A percentile compares a stretch with the other conserved stretches of the same genome.
Conservation (phyloP, 2,329 filamentous ascomycete genomes). For the Xylariaceae sp. region DNA sequence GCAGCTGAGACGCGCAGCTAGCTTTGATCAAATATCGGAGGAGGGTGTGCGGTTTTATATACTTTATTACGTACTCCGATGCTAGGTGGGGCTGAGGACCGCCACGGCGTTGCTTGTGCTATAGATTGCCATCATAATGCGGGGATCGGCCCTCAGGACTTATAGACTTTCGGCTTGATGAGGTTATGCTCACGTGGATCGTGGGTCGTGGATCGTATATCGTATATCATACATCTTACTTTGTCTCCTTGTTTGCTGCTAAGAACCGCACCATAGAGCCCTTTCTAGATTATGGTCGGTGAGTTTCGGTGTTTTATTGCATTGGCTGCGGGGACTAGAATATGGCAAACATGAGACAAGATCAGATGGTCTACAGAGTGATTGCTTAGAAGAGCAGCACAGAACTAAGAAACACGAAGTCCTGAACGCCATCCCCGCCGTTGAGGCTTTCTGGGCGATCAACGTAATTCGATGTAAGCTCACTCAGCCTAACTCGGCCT, state of each 20-base stretch:
- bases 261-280: neutral
- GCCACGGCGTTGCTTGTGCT: neutral
- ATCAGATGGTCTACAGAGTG: no score
- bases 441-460: constrained; percentile 1
- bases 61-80: constrained; percentile 15
- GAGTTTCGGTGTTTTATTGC: constrained; percentile 13
- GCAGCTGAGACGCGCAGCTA: constrained; percentile 6
- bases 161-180: neutral
- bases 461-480: constrained; percentile 1
- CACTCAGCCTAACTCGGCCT: constrained; percentile 9
- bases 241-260: no score
- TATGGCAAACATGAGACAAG: no score
- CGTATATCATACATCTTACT: no score
- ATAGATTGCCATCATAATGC: neutral
- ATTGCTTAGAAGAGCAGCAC: neutral
- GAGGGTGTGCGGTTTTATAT: constrained; percentile 3
- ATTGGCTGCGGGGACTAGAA: no score
- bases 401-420: constrained; percentile 13
- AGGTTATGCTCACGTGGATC: constrained; percentile 8
- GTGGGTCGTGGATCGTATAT: no score
- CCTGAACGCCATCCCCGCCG: neutral
- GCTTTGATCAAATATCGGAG: neutral
- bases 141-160: constrained; percentile 3
- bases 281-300: neutral
- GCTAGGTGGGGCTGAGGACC: constrained; percentile 7